Evolutionary conservation across 2,329 filamentous ascomycete species (phyloP).

Genomic region (Fusarium buharicum): DNA sequence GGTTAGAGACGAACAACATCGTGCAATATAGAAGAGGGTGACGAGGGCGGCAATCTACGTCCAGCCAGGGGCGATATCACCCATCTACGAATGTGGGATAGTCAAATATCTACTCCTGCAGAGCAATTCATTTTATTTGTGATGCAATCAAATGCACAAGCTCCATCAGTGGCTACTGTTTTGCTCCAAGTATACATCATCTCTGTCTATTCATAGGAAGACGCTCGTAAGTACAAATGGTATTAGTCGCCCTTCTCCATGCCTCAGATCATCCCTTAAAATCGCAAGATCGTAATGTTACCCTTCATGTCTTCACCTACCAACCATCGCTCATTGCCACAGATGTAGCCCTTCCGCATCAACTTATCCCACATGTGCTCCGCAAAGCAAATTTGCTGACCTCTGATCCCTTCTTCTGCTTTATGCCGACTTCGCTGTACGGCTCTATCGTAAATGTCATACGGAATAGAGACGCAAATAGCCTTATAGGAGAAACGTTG

Average conservation of each 20-base stretch:
- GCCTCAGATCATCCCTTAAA: constrained; percentile 45
- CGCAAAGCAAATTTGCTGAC: constrained; percentile 47
- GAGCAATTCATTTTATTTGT: constrained; percentile 36
- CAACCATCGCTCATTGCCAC: constrained; percentile 70
- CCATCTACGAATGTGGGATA: constrained; percentile 32
- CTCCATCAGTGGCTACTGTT: not conserved
- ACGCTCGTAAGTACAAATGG: not conserved
- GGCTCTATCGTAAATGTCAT: constrained; percentile 46
- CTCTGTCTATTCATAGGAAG: not conserved
- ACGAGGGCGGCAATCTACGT: constrained; percentile 17
- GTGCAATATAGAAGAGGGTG: constrained; percentile 31
- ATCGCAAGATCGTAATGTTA: constrained; percentile 64
- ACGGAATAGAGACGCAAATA: constrained; percentile 57
- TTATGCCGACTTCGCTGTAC: not conserved
- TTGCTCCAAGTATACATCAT: not conserved
- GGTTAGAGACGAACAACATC: constrained; percentile 16
- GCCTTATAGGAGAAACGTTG: constrained; percentile 61
- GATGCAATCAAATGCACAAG: constrained; percentile 5
- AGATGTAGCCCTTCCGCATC: constrained; percentile 63
- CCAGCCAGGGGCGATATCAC: constrained; percentile 20
- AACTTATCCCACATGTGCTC: constrained; percentile 60
- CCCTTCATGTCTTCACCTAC: constrained; percentile 65
- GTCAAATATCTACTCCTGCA: constrained; percentile 22
- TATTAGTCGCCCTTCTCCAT: not conserved
- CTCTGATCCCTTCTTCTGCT: constrained; percentile 46